phyloP scores from a whole-genome alignment of 345 rosid genomes.

The Laguncularia racemosa region DNA sequence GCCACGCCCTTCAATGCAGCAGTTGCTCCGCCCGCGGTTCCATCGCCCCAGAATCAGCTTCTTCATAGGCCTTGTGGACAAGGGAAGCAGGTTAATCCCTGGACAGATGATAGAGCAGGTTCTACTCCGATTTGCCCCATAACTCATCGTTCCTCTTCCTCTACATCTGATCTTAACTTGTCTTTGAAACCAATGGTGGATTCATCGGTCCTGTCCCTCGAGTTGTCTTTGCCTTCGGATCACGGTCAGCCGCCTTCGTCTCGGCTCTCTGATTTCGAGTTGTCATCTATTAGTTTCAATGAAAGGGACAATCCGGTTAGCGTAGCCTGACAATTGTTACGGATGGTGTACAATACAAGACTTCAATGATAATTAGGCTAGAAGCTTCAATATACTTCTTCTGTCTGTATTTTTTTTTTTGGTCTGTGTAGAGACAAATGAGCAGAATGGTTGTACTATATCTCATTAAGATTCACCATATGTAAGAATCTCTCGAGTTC shows the following conservation, averaged over 20 bases:
- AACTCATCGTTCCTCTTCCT: slow-evolving; percentile 13
- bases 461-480: too few relatives aligned
- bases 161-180: slow-evolving; percentile 29
- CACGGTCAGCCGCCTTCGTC: slow-evolving; percentile 36
- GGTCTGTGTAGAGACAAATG: too few relatives aligned
- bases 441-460: too few relatives aligned
- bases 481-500: too few relatives aligned
- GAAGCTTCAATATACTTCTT: too few relatives aligned
- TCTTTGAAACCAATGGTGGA: slow-evolving; percentile 18
- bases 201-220: slow-evolving; percentile 38
- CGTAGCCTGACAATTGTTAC: slow-evolving; percentile 34
- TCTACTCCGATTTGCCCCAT: slow-evolving; percentile 21
- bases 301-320: slow-evolving; percentile 56
- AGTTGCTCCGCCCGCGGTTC: too few relatives aligned
- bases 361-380: too few relatives aligned
- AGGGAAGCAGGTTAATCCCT: slow-evolving; percentile 10
- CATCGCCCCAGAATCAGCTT: slow-evolving; percentile 20
- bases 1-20: too few relatives aligned
- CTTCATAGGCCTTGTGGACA: slow-evolving; percentile 16
- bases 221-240: slow-evolving; percentile 38
- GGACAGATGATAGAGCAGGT: slow-evolving; percentile 18
- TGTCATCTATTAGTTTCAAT: slow-evolving; percentile 29
- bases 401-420: too few relatives aligned
- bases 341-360: too few relatives aligned
- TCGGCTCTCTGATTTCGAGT: slow-evolving; percentile 30